A percentile compares a stretch with the other conserved stretches of the same genome.
Evolutionary conservation across 2,329 filamentous ascomycete genomes (phyloP).

Genomic region (Verticillium zaregamsianum): DNA sequence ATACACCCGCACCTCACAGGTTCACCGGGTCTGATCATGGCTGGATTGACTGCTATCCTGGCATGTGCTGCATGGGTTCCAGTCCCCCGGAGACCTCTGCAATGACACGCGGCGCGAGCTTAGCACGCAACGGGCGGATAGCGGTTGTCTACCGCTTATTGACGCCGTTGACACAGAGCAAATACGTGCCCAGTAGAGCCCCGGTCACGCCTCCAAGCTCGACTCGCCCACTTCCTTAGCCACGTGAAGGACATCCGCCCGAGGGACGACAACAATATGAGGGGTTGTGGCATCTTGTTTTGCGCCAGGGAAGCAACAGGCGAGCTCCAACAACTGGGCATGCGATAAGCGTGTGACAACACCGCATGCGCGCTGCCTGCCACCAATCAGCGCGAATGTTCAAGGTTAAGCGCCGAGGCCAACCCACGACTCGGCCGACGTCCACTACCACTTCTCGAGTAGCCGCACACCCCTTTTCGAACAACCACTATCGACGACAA

Average conservation of each 20-base stretch:
- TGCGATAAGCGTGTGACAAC: constrained; percentile 10
- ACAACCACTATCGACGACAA: neutral
- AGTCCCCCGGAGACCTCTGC: neutral
- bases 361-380: constrained; percentile 10
- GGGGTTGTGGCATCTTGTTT: neutral
- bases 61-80: neutral
- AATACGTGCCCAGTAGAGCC: neutral
- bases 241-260: neutral
- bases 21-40: neutral
- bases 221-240: neutral
- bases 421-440: constrained; percentile 6
- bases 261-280: neutral
- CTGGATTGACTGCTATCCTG: neutral
- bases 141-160: neutral
- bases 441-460: constrained; percentile 5
- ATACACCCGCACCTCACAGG: neutral
- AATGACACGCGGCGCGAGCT: neutral
- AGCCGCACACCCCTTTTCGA: constrained; percentile 5
- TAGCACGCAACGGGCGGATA: neutral
- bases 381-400: constrained; percentile 10
- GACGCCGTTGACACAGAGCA: neutral
- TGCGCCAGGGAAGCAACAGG: constrained; percentile 1
- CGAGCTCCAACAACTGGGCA: neutral
- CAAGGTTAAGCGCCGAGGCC: constrained; percentile 10
- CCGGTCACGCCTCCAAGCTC: neutral